Percentiles rank a stretch among this genome's conserved stretches.
Conservation (phyloP, 352 stramenopile species). For the Globisporangium radiosum region DNA sequence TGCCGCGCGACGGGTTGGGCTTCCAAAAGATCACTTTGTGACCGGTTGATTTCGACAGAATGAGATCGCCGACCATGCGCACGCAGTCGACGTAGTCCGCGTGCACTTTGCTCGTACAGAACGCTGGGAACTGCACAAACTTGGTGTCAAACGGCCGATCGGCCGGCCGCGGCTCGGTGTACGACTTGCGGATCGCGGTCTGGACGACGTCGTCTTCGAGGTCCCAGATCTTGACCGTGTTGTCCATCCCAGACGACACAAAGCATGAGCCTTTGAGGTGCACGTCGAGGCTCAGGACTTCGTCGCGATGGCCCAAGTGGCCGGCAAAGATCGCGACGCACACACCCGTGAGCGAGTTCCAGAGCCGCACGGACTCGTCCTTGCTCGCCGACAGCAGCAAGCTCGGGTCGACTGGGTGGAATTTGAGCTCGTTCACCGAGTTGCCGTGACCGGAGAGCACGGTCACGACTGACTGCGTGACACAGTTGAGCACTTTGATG, state of each 20-base stretch:
- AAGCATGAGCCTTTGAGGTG: conserved; percentile 88
- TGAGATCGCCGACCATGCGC: conserved; percentile 68
- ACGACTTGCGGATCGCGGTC: conserved; percentile 69
- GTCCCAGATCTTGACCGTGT: conserved; percentile 93
- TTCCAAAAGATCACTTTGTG: conserved; percentile 92
- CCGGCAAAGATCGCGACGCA: conserved; percentile 91
- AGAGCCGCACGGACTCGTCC: conserved; percentile 90
- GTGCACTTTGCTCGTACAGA: conserved; percentile 89
- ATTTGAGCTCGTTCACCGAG: conserved; percentile 90
- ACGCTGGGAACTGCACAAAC: conserved; percentile 89
- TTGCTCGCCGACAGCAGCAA: conserved; percentile 89
- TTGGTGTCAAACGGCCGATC: conserved; percentile 75
- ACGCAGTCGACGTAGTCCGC: conserved; percentile 89
- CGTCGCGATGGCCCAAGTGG: conserved; percentile 85
- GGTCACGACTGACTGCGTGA: conserved; percentile 69
- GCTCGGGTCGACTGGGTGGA: conserved; percentile 85
- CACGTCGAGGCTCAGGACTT: conserved; percentile 87
- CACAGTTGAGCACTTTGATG: conserved; percentile 82
- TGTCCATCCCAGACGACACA: conserved; percentile 89
- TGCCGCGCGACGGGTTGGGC: conserved; percentile 75
- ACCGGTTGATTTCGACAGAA: conserved; percentile 78
- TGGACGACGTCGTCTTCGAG: conserved; percentile 69
- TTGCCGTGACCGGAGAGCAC: conserved; percentile 88
- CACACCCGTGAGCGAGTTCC: conserved; percentile 85
- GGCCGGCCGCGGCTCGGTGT: conserved; percentile 53